Base-by-base conservation (phyloP, 257 asterid species). In the Penstemon newberryi region DNA sequence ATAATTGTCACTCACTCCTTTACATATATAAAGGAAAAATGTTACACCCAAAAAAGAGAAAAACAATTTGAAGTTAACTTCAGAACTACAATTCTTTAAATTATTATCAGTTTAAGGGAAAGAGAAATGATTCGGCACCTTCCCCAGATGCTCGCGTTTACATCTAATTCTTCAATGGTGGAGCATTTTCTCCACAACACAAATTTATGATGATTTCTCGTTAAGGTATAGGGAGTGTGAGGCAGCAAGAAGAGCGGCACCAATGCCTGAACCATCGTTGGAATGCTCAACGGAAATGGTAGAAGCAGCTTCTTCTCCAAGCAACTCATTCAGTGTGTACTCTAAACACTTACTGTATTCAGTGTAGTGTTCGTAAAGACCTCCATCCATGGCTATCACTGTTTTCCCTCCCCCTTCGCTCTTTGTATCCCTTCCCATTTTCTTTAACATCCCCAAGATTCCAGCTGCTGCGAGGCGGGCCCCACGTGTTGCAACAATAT, bases 381-480 rank as follows among this genome's bases (percentile, higher is more conserved):
- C 98, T 0, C 98, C 98, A 7, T 92, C 98, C 89, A 92, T 82
- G 63, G 96, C 98, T 46, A 92, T 52, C 4, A 83, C 89, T 3
- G 85, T 83, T 76, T 79, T 89, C 11, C 65, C 77, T 0, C 70
- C 87, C 10, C 75, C 73, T 41, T 40, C 88, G 47, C 68, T 45
- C 3, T 81, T 51, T 8, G 70, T 59, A 56, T 89, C 96, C 65
- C 75, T 76, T 50, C 97, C 98, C 96, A 82, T 70, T 64, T 89
- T 92, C 84, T 85, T 92, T 75, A 87, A 56, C 61, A 92, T 71
- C 0, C 95, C 97, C 15, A 83, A 54, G 57, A 89, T 73, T 19
- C 98, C 98, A 0, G 96, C 85, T 0, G 96, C 96, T 0, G 96
- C 95, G 4, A 89, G 87, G 5, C 98, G 95, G 65, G 96, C 92